Conservation (phyloP, 352 stramenopile genomes). For the Pythium insidiosum region DNA sequence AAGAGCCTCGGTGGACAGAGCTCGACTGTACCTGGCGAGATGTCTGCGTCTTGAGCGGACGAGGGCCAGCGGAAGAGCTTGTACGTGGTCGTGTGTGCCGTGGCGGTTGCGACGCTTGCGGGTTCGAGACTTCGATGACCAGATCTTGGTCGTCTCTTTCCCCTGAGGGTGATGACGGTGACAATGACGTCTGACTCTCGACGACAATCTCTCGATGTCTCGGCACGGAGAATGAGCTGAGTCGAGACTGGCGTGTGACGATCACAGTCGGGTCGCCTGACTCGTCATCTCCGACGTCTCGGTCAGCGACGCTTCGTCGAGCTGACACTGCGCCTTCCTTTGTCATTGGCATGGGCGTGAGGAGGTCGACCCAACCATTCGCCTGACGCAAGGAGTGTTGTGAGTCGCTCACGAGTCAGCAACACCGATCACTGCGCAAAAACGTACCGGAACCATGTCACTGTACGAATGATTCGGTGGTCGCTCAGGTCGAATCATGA, state of each 20-base stretch:
- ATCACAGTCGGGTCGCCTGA: background rate
- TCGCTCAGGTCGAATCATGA: conserved; percentile 53
- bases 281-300: conserved; percentile 1
- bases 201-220: conserved; percentile 11
- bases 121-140: conserved; percentile 4
- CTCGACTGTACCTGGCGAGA: no score
- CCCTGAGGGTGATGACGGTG: conserved; percentile 4
- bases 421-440: no score
- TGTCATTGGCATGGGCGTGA: conserved; percentile 1
- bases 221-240: conserved; percentile 18
- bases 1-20: no score
- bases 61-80: background rate
- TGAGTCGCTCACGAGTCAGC: no score
- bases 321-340: background rate
- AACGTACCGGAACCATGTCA: conserved; percentile 59
- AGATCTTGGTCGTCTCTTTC: conserved; percentile 12
- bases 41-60: background rate
- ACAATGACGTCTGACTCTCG: background rate
- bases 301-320: background rate
- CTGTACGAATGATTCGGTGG: conserved; percentile 73
- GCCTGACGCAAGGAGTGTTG: no score
- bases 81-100: background rate
- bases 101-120: background rate
- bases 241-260: conserved; percentile 7
- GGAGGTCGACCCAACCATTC: conserved; percentile 64